These are phyloP conservation scores for Colletotrichum godetiae DNA, from an alignment of 2,329 filamentous ascomycete genomes.

Conservation along the genomic window DNA sequence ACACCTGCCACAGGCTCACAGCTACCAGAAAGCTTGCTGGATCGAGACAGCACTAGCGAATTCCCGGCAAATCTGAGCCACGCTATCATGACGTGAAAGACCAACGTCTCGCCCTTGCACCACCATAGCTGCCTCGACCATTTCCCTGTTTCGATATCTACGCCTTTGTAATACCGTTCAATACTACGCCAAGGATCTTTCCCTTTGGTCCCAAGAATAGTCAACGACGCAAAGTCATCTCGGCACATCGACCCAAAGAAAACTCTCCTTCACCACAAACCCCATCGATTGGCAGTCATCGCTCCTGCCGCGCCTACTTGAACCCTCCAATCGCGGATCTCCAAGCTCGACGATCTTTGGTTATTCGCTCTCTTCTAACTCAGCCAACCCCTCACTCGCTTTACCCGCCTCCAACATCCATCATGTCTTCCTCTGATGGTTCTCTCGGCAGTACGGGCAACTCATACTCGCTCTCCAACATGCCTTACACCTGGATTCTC, in stretches of 20 bases:
- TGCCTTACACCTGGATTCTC: slow-evolving; percentile 68
- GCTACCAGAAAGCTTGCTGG: slow-evolving; percentile 2
- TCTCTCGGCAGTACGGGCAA: slow-evolving; percentile 3
- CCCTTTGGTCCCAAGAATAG: slow-evolving; percentile 21
- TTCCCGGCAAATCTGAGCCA: slow-evolving; percentile 22
- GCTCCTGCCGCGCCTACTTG: slow-evolving; percentile 11
- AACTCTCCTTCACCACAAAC: neutral
- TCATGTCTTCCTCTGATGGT: slow-evolving; percentile 25
- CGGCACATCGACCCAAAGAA: slow-evolving; percentile 10
- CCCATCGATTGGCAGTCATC: neutral
- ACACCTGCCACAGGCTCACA: neutral
- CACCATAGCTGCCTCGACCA: slow-evolving; percentile 19
- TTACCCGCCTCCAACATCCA: neutral
- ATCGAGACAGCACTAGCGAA: slow-evolving; percentile 20
- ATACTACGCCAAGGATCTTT: slow-evolving; percentile 1
- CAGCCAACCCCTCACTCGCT: neutral
- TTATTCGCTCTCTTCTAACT: neutral
- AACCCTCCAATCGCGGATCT: slow-evolving; percentile 1
- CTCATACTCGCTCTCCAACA: slow-evolving; percentile 48
- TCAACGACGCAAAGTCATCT: slow-evolving; percentile 1
- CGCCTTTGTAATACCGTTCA: slow-evolving; percentile 18
- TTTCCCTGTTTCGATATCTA: slow-evolving; percentile 28
- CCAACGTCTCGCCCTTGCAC: slow-evolving; percentile 23
- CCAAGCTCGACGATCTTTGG: neutral
- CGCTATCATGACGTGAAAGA: slow-evolving; percentile 35